Evolutionary conservation across 2,329 filamentous ascomycete genomes (phyloP), one percentile per base, ranked within the genome.

Genomic region (Verticillium alfalfae): DNA sequence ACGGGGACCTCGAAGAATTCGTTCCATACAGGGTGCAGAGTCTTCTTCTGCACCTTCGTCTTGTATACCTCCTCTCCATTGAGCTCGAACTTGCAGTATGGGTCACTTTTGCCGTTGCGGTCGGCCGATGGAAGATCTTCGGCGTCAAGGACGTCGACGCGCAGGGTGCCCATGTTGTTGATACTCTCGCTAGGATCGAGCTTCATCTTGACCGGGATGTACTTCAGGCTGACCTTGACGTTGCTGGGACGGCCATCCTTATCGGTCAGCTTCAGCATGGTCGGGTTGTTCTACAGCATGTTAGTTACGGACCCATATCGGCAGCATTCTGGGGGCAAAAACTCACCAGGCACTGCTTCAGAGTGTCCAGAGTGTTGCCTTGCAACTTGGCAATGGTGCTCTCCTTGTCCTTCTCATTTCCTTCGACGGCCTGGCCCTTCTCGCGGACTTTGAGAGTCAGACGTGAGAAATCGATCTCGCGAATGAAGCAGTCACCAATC

Each of bases 21-120:
- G 71, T 98, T 98, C 96, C 96, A 99, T 0, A 87, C 85, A 0
- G 95, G 95, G 67, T 95, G 88, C 3, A 99, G 84, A 0, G 95
- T 98, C 84, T 99, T 99, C 85, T 98, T 99, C 73, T 94, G 89
- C 2, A 89, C 88, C 78, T 97, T 96, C 55, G 93, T 96, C 83
- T 98, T 99, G 86, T 92, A 93, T 0, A 98, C 85, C 62, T 96
- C 91, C 70, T 92, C 88, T 56, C 90, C 93, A 70, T 96, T 94
- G 67, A 98, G 83, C 66, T 91, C 87, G 73, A 99, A 99, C 71
- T 94, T 94, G 84, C 91, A 96, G 80, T 94, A 99, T 5, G 95
- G 95, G 71, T 99, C 95, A 69, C 93, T 97, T 83, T 90, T 98
- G 68, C 95, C 95, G 72, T 99, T 99, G 38, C 93, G 88, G 71